Evolutionary conservation across 2,329 filamentous ascomycete genomes (phyloP).

Genomic region (Colletotrichum echinochloae): DNA sequence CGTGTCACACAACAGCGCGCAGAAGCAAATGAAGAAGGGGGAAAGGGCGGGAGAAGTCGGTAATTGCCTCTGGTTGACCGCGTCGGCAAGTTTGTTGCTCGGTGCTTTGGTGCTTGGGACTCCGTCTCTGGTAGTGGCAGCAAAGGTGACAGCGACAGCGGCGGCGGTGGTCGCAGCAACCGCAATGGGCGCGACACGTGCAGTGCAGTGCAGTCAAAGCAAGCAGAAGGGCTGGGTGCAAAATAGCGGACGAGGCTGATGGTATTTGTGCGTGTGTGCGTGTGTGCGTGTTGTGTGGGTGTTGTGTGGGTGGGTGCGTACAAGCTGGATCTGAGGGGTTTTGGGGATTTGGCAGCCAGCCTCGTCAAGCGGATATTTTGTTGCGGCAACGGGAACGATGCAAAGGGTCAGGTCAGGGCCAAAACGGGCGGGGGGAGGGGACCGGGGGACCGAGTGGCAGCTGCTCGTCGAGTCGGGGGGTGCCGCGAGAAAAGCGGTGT

Average conservation of each 20-base stretch:
- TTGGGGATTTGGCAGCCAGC: slow-evolving; percentile 25
- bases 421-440: neutral
- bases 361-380: slow-evolving; percentile 30
- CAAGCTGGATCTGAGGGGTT: neutral
- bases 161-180: slow-evolving; percentile 26
- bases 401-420: slow-evolving; percentile 19
- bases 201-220: slow-evolving; percentile 8
- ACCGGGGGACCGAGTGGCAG: slow-evolving; percentile 24
- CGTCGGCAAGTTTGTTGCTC: neutral
- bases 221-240: slow-evolving; percentile 5
- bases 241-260: slow-evolving; percentile 31
- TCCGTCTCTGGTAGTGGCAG: slow-evolving; percentile 6
- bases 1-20: neutral
- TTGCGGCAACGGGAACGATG: slow-evolving; percentile 16
- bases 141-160: neutral
- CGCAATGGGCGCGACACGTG: slow-evolving; percentile 26
- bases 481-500: slow-evolving; percentile 30
- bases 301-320: neutral
- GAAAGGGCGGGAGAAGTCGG: neutral
- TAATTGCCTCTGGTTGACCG: neutral
- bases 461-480: neutral
- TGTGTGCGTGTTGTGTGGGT: too few relatives aligned
- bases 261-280: neutral
- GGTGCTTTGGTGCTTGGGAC: slow-evolving; percentile 19
- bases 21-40: neutral